A percentile compares a stretch with the other conserved stretches of the same genome.
phyloP scores from a whole-genome alignment of 2,329 filamentous ascomycete genomes.

The Fusarium tuaranense region DNA sequence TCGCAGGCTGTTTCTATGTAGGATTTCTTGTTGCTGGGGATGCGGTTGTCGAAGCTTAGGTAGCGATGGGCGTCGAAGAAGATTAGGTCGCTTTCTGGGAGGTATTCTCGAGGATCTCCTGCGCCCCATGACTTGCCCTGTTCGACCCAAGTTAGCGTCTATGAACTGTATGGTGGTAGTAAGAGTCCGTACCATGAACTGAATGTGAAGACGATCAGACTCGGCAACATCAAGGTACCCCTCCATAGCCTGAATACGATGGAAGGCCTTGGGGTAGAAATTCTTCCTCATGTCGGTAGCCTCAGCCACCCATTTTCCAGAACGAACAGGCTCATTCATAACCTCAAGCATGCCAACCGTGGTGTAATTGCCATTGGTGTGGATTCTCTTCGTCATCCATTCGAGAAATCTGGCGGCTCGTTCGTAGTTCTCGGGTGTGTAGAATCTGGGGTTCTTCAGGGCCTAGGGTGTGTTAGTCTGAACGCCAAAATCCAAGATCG shows the following conservation, averaged over 20 bases:
- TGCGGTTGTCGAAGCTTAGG: conserved; percentile 63
- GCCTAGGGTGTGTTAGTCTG: not conserved
- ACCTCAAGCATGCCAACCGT: conserved; percentile 71
- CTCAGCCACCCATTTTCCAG: conserved; percentile 11
- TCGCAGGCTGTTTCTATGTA: conserved; percentile 66
- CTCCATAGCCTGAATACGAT: conserved; percentile 62
- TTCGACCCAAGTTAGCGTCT: not conserved
- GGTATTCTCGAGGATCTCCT: conserved; percentile 61
- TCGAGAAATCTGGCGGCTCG: conserved; percentile 65
- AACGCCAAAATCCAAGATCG: too few species aligned
- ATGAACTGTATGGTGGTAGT: too few species aligned
- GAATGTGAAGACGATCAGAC: conserved; percentile 63
- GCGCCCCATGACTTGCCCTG: conserved; percentile 60
- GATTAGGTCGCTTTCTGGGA: conserved; percentile 57
- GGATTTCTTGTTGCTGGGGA: conserved; percentile 57
- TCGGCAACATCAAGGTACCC: conserved; percentile 53
- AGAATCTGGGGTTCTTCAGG: conserved; percentile 60
- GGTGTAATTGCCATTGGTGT: conserved; percentile 60
- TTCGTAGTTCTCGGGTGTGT: conserved; percentile 65
- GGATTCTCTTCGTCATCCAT: conserved; percentile 66
- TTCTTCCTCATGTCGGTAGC: conserved; percentile 41
- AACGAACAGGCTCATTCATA: conserved; percentile 66
- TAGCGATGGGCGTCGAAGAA: conserved; percentile 72
- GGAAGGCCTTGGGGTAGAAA: conserved; percentile 42
- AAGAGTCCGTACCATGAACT: conserved; percentile 52